Evolutionary conservation across 805 yeast genomes (phyloP).

Genomic region (Teunomyces funiuensis): DNA sequence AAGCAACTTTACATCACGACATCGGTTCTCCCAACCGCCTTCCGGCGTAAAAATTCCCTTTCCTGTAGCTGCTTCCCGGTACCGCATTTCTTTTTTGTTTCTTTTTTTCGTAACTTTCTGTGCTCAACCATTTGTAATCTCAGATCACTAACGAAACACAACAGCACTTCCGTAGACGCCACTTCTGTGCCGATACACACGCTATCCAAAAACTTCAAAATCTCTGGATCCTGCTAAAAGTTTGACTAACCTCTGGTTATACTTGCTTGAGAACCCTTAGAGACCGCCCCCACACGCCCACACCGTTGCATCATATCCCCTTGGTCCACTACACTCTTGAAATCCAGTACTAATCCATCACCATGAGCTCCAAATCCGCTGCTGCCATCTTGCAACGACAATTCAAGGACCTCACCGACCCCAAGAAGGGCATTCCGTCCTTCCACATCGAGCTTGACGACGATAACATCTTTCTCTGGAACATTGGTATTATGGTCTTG

Average conservation of each 20-base stretch:
- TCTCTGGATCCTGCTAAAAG: neutral
- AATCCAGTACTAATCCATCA: slow-evolving; percentile 1
- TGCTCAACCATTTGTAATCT: slow-evolving; percentile 5
- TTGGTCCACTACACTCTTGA: too few species aligned
- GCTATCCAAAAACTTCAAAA: neutral
- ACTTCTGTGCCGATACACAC: neutral
- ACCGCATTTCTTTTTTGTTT: neutral
- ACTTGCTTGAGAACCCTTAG: neutral
- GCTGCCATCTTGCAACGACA: slow-evolving; percentile 90
- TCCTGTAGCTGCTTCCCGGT: too few species aligned
- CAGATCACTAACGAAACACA: slow-evolving; percentile 3
- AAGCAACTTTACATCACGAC: too few species aligned
- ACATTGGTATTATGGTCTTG: slow-evolving; percentile 88
- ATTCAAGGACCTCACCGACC: slow-evolving; percentile 89
- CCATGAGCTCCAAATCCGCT: slow-evolving; percentile 56
- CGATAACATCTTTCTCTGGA: slow-evolving; percentile 65
- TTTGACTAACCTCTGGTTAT: neutral
- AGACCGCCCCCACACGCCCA: neutral
- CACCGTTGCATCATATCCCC: neutral
- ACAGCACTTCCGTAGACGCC: slow-evolving; percentile 2
- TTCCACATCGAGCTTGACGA: slow-evolving; percentile 65
- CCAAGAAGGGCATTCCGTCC: slow-evolving; percentile 64
- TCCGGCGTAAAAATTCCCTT: too few species aligned
- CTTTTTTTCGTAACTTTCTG: neutral
- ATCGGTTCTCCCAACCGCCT: too few species aligned